Conservation (phyloP, 345 rosid genomes). For the Gossypium herbaceum region DNA sequence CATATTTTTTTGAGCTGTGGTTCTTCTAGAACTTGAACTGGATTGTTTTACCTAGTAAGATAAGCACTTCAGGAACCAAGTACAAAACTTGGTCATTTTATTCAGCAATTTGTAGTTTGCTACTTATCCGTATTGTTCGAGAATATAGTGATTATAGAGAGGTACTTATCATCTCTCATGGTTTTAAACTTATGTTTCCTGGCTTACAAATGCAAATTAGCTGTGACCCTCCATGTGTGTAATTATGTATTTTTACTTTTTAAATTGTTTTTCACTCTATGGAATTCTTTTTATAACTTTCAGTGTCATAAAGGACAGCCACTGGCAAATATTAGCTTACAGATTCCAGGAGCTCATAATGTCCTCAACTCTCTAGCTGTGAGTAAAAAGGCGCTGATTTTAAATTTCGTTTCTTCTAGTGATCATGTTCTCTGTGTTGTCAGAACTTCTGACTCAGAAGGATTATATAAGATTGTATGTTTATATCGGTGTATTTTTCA, state of each 20-base stretch:
- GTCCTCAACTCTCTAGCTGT: conserved; percentile 34
- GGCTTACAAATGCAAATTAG: background rate
- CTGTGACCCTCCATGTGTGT: background rate
- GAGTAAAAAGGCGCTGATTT: conserved; percentile 12
- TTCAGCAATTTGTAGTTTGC: background rate
- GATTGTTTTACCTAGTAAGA: background rate
- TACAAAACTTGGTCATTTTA: background rate
- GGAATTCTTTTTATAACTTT: background rate
- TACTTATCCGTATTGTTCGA: background rate
- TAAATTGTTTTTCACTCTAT: background rate
- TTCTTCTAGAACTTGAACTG: background rate
- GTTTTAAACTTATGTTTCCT: background rate
- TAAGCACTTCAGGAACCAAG: conserved; percentile 1
- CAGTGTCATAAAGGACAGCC: conserved; percentile 27
- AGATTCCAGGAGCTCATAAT: conserved; percentile 33
- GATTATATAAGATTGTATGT: background rate
- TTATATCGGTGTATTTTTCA: background rate
- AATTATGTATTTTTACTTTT: background rate
- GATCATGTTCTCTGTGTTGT: background rate
- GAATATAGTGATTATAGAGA: background rate
- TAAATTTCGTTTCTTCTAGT: background rate
- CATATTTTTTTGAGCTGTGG: background rate
- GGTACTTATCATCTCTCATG: background rate
- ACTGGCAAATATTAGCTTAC: conserved; percentile 30
- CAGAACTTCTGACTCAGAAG: background rate